Percentiles rank a stretch among this genome's conserved stretches.
Evolutionary conservation across 352 stramenopile species (phyloP).

Genomic region (Phytophthora multivora): DNA sequence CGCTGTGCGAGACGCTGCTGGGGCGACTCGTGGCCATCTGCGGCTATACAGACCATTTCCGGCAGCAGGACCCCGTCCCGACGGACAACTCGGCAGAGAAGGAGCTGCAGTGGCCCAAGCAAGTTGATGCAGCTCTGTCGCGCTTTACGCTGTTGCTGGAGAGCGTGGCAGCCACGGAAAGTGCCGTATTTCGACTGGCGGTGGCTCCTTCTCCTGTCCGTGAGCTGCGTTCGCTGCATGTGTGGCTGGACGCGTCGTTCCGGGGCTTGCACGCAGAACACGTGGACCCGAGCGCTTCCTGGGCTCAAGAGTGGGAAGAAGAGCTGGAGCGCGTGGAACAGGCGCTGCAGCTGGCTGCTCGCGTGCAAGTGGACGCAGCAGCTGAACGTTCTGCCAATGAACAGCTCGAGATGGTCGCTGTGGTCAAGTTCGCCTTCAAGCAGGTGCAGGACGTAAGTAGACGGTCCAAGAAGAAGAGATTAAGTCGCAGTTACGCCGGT

Average conservation of each 20-base stretch:
- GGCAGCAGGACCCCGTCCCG: conserved; percentile 12
- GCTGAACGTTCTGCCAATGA: conserved; percentile 25
- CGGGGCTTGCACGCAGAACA: conserved; percentile 43
- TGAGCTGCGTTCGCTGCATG: conserved; percentile 44
- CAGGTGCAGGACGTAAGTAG: conserved; percentile 31
- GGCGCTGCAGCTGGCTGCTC: conserved; percentile 40
- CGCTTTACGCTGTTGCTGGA: conserved; percentile 40
- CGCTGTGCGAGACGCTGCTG: conserved; percentile 40
- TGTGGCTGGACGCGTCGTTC: conserved; percentile 45
- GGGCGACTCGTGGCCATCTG: conserved; percentile 40
- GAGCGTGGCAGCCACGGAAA: conserved; percentile 30
- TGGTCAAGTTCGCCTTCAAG: conserved; percentile 60
- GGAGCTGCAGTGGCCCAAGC: conserved; percentile 23
- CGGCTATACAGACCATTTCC: conserved; percentile 38
- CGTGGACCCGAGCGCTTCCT: conserved; percentile 48
- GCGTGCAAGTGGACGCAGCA: conserved; percentile 29
- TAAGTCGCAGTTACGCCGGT: conserved; percentile 24
- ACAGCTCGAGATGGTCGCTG: conserved; percentile 48
- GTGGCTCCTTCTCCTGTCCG: conserved; percentile 38
- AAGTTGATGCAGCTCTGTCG: conserved; percentile 33
- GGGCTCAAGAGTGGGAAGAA: conserved; percentile 54
- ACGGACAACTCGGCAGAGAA: conserved; percentile 16
- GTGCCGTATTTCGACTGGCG: conserved; percentile 41
- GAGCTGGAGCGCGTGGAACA: conserved; percentile 52
- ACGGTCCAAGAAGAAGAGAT: conserved; percentile 23